Base-by-base conservation (phyloP, 176 grass and related monocot genomes). In the Phragmites australis region DNA sequence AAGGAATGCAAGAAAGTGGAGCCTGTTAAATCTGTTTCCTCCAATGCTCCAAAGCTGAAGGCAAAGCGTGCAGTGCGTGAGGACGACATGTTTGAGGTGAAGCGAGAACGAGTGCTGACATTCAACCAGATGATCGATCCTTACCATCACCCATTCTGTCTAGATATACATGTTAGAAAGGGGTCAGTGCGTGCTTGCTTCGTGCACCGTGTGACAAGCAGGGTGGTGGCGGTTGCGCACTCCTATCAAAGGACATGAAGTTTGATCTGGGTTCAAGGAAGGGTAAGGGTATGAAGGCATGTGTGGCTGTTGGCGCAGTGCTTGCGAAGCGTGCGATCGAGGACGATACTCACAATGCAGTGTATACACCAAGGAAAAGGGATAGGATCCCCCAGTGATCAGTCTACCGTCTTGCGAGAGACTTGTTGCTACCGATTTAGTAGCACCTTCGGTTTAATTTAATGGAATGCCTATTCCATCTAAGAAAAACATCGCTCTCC, bases 221-320 rank as follows among this genome's bases (percentile, higher is more conserved):
- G 77, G 76, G 91, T 93, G 64, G 91, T 90, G 16, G 40, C 79
- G 0, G 91, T 93, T 16, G 85, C 91, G 2, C 91, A 93, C 68
- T 93, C 91, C 17, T 93, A 75, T 93, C 91, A 0, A 93, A 90
- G 74, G 91, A 93, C 52, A 93, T 93, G 88, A 93, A 88, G 65
- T 90, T 88, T 84, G 85, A 93, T 79, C 23, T 93, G 41, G 86
- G 74, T 57, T 93, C 88, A 16, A 85, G 76, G 88, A 93, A 90
- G 76, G 91, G 86, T 68, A 73, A 90, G 76, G 91, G 86, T 56
- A 55, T 85, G 21, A 90, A 78, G 22, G 91, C 91, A 11, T 93
- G 91, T 64, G 85, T 72, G 1, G 88, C 86, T 2, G 88, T 93
- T 53, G 91, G 91, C 7, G 82, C 74, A 12, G 18, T 93, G 62